These are phyloP conservation scores for Pseudofabraea citricarpa DNA, from an alignment of 2,329 filamentous ascomycete genomes.

Conservation along the genomic window DNA sequence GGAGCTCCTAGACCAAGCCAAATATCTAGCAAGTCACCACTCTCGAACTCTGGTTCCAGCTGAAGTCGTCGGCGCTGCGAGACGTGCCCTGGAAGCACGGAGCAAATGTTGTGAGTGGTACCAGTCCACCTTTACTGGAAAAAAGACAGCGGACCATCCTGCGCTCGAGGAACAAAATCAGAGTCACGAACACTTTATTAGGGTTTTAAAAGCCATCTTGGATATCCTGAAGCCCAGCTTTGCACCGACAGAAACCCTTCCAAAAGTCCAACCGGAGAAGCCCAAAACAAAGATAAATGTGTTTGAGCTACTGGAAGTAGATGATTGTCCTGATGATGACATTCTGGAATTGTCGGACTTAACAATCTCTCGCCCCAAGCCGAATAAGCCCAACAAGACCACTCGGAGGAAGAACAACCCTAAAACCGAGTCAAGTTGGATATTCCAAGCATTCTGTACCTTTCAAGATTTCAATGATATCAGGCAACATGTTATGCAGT, in stretches of 20 bases:
- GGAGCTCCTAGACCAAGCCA: background rate
- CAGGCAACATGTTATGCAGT: background rate
- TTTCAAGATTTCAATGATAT: background rate
- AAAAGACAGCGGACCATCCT: background rate
- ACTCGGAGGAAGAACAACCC: background rate
- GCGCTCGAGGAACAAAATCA: background rate
- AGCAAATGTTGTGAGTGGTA: background rate
- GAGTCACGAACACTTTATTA: background rate
- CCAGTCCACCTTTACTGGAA: background rate
- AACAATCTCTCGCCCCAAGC: background rate
- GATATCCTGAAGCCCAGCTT: background rate
- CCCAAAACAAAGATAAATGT: background rate
- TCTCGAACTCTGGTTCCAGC: background rate
- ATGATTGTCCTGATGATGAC: background rate
- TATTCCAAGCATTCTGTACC: constrained; percentile 1
- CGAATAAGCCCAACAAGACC: background rate
- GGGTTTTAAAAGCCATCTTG: background rate
- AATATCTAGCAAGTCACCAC: background rate
- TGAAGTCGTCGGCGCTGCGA: background rate
- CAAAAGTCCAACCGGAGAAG: background rate
- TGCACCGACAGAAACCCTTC: background rate
- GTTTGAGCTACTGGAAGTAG: background rate
- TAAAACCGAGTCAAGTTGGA: background rate
- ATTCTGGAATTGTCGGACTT: background rate
- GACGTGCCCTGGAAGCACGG: background rate